Percentiles rank a stretch among this genome's conserved stretches.
phyloP scores from a whole-genome alignment of 176 grass and related monocot genomes.

The Aegilops speltoides region DNA sequence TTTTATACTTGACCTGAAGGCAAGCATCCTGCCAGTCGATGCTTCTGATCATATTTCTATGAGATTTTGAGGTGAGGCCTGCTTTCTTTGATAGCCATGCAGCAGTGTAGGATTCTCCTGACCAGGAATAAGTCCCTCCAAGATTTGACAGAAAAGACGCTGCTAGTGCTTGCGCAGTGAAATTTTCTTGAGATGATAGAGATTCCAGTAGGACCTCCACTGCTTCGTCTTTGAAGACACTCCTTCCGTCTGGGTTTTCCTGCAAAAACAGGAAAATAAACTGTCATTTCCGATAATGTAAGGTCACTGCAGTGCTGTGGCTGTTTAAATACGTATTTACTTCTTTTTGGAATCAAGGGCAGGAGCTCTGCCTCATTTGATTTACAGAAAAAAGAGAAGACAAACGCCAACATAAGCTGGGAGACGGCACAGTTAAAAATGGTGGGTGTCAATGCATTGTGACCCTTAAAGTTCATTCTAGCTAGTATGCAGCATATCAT shows the following conservation, averaged over 20 bases:
- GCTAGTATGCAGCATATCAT: neutral
- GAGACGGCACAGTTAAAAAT: neutral
- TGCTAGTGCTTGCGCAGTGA: constrained; percentile 65
- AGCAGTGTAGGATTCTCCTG: constrained; percentile 78
- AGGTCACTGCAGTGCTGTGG: neutral
- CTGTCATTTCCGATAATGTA: constrained; percentile 11
- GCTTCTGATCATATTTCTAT: constrained; percentile 85
- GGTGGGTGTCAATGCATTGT: neutral
- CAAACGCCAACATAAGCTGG: neutral
- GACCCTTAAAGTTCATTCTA: neutral
- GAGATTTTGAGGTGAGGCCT: constrained; percentile 62
- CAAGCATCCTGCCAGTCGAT: constrained; percentile 87
- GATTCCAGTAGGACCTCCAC: constrained; percentile 74
- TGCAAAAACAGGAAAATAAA: constrained; percentile 28
- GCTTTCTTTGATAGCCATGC: constrained; percentile 83
- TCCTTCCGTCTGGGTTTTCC: constrained; percentile 57
- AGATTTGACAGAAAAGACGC: constrained; percentile 79
- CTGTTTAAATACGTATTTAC: neutral
- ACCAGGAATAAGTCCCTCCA: constrained; percentile 93
- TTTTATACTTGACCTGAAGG: constrained; percentile 67
- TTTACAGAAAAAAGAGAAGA: neutral
- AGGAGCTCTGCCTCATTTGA: neutral
- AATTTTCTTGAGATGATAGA: constrained; percentile 56
- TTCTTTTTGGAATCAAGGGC: neutral
- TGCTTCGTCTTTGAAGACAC: constrained; percentile 77